Percentiles rank a stretch among this genome's conserved stretches.
These are phyloP conservation scores for Rhynchosporium agropyri DNA, from an alignment of 2,329 filamentous ascomycete species.

Conservation along the genomic window DNA sequence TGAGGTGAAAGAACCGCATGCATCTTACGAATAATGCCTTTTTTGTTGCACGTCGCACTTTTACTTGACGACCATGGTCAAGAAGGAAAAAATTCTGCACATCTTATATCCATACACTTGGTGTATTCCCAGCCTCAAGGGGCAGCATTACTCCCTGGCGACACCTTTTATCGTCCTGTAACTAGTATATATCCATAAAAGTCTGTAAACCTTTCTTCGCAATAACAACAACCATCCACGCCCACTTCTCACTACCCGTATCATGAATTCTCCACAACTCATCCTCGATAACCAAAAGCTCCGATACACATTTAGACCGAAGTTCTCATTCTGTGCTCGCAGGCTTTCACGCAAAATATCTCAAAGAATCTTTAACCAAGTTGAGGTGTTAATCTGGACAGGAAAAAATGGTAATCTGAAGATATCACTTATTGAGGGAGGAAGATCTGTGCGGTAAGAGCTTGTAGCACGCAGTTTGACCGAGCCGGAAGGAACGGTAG, in stretches of 20 bases:
- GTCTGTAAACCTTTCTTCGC: conserved; percentile 12
- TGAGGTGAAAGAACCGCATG: neutral
- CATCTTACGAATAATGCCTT: neutral
- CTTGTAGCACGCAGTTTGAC: neutral
- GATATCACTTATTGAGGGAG: neutral
- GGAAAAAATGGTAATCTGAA: neutral
- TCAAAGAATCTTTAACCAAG: neutral
- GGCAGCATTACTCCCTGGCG: no score
- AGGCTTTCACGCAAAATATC: neutral
- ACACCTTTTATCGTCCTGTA: neutral
- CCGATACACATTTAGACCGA: neutral
- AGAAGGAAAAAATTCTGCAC: neutral
- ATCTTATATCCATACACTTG: no score
- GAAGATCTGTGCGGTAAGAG: neutral
- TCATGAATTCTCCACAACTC: conserved; percentile 8
- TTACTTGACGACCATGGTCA: neutral
- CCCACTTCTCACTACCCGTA: neutral
- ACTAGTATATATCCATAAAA: neutral
- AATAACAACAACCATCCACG: conserved; percentile 13
- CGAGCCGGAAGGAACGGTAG: conserved; percentile 1
- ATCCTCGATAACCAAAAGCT: conserved; percentile 1
- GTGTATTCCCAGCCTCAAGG: no score
- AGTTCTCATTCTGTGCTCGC: neutral
- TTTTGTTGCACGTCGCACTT: neutral
- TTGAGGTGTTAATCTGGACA: neutral